Conservation (phyloP, 345 rosid genomes). For the Populus deltoides region DNA sequence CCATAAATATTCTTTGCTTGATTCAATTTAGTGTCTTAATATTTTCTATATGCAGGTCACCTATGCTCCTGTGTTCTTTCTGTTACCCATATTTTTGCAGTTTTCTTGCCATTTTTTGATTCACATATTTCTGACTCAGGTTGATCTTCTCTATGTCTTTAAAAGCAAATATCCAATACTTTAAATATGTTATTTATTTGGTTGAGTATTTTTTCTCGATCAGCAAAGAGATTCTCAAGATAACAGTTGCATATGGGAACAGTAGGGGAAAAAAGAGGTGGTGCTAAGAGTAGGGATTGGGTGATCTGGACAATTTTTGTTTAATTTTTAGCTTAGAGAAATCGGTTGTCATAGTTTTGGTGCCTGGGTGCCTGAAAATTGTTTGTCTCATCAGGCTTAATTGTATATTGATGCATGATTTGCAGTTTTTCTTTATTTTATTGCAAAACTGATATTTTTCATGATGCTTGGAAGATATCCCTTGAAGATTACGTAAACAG, state of each 20-base stretch:
- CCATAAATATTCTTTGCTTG: slow-evolving; percentile 1
- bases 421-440: background rate
- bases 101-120: background rate
- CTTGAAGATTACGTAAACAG: slow-evolving; percentile 62
- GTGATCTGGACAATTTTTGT: background rate
- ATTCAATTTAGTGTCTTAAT: slow-evolving; percentile 2
- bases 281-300: background rate
- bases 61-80: background rate
- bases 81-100: background rate
- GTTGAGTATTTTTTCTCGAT: background rate
- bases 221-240: background rate
- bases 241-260: background rate
- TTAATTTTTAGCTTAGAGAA: background rate
- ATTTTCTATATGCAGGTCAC: background rate
- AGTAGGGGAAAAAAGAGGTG: background rate
- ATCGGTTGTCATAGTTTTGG: background rate
- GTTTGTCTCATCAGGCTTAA: background rate
- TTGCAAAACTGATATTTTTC: slow-evolving; percentile 1
- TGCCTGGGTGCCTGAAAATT: background rate
- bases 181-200: background rate
- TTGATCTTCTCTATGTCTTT: background rate
- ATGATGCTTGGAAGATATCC: slow-evolving; percentile 55
- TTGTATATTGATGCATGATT: background rate
- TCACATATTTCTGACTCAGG: background rate
- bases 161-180: background rate